Evolutionary conservation across 2,329 filamentous ascomycete genomes (phyloP), one percentile per base, ranked within the genome.

Genomic region (Phyllosticta citriasiana): DNA sequence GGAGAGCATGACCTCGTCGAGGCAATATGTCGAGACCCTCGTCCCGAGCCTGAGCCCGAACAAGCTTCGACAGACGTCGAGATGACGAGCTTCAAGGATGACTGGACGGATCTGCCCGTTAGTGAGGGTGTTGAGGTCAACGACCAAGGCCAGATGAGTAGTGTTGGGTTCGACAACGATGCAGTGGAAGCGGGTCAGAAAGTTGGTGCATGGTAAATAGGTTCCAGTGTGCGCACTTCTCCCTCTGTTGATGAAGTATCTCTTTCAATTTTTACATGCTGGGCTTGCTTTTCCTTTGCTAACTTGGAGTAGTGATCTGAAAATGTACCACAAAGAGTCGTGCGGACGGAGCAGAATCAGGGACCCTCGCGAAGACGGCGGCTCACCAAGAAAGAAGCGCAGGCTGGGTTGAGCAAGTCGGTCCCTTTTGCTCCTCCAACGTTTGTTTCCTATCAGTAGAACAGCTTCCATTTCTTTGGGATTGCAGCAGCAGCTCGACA

Each of bases 71-170:
- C 55, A n/a, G 58, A 60, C 14, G 27, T 53, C 9, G 53, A 60
- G 35, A 60, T 60, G 58, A 56, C 40, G 10, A 60, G 53, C 58
- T 60, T 60, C 52, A 56, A 19, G 35, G 35, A 60, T 10, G 58
- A 56, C 4, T 50, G 35, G 53, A 7, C 25, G 2, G 25, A 30
- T 12, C 10, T 35, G 14, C 55, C 50, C 19, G 24, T 52, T 12
- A 60, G 53, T 14, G 58, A 60, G 24, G 58, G 58, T 1, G 27
- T 60, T 33, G 58, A 60, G 4, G 40, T 47, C 40, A 47, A 47
- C 40, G 40, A 47, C 12, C 40, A 47, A 47, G 14, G 16, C 16
- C 14, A 16, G 6, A 47, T n/a, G 40, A 47, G 40, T n/a, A n/a
- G 14, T n/a, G 16, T 6, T n/a, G 16, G 40, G 40, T 47, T n/a